Conservation (phyloP, 805 yeast genomes). For the Spathaspora arborariae region DNA sequence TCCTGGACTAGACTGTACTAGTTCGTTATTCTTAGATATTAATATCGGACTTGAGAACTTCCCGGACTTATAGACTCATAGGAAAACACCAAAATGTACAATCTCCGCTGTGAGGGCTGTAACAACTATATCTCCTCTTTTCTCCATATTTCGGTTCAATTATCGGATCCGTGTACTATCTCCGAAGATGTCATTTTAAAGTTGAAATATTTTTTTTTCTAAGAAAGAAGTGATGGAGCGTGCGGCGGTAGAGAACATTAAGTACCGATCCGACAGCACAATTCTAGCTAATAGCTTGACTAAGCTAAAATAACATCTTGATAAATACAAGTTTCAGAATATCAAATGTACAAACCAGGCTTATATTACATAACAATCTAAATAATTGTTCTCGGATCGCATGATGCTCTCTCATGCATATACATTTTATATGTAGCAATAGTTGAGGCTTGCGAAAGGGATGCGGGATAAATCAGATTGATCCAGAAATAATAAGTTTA, state of each 20-base stretch:
- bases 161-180: neutral
- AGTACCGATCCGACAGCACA: too few species aligned
- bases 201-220: neutral
- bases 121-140: neutral
- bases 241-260: neutral
- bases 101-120: neutral
- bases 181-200: neutral
- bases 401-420: neutral
- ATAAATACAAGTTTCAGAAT: neutral
- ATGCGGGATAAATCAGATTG: too few species aligned
- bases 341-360: neutral
- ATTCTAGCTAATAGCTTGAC: too few species aligned
- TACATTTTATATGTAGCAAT: too few species aligned
- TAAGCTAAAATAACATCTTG: too few species aligned
- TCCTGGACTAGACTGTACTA: too few species aligned
- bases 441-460: neutral
- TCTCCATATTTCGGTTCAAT: neutral
- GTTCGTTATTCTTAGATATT: too few species aligned
- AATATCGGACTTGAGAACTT: neutral
- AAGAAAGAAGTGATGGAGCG: neutral
- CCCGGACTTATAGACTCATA: neutral
- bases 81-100: neutral
- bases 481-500: neutral
- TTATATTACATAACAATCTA: neutral
- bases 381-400: neutral